Percentiles rank a stretch among this genome's conserved stretches.
Conservation (phyloP, 352 stramenopile species). For the Globisporangium nodosum region DNA sequence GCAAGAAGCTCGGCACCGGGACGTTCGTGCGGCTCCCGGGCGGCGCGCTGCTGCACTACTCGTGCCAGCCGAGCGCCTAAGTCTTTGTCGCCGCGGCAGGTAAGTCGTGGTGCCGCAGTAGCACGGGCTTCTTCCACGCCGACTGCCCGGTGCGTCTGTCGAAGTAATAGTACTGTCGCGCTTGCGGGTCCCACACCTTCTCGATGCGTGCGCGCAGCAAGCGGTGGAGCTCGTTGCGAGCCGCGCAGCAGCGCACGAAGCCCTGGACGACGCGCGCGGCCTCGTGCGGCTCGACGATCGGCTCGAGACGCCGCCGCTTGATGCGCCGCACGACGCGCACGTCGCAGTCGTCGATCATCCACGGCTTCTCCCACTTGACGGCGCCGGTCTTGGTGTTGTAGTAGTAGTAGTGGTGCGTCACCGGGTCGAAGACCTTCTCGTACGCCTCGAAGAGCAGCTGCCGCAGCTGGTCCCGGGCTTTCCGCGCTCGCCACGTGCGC, state of each 20-base stretch:
- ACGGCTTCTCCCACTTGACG: conserved; percentile 62
- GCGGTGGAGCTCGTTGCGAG: conserved; percentile 39
- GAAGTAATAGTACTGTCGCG: conserved; percentile 78
- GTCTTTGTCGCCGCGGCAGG: conserved; percentile 1
- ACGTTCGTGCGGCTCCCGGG: conserved; percentile 66
- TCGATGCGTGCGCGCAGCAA: conserved; percentile 48
- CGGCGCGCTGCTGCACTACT: conserved; percentile 64
- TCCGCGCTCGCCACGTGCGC: conserved; percentile 32
- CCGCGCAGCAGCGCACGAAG: conserved; percentile 39
- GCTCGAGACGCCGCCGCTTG: conserved; percentile 36
- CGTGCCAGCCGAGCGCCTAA: conserved; percentile 43
- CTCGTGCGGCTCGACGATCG: conserved; percentile 37
- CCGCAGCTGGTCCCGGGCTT: conserved; percentile 33
- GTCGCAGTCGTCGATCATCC: conserved; percentile 36
- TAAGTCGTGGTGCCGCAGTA: conserved; percentile 40
- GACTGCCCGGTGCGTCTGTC: conserved; percentile 68
- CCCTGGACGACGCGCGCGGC: conserved; percentile 31
- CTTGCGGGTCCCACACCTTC: conserved; percentile 64
- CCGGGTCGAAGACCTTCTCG: conserved; percentile 70
- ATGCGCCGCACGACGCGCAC: conserved; percentile 31
- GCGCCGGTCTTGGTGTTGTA: conserved; percentile 66
- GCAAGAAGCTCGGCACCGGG: conserved; percentile 60
- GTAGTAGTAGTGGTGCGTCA: conserved; percentile 64
- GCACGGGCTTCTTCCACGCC: conserved; percentile 67
- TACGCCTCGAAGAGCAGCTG: conserved; percentile 45